Evolutionary conservation across 345 rosid genomes (phyloP).

Genomic region (Ceriops zippeliana): DNA sequence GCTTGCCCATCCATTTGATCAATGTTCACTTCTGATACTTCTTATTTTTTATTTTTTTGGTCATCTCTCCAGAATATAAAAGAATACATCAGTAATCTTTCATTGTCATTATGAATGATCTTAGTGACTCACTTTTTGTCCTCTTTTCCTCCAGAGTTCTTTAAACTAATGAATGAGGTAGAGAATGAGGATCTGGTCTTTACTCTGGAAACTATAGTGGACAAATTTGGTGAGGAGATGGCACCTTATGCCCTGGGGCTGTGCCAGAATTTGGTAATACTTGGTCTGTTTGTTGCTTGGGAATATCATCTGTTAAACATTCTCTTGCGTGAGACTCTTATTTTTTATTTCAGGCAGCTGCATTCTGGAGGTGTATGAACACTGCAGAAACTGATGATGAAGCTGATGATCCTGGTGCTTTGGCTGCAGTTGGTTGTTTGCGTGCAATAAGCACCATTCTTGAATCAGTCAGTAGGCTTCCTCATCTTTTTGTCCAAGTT

Average conservation of each 20-base stretch:
- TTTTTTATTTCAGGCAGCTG: constrained; percentile 59
- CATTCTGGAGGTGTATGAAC: constrained; percentile 95
- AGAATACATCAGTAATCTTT: neutral
- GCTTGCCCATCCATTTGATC: neutral
- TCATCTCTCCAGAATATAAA: neutral
- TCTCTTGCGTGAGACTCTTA: constrained; percentile 2
- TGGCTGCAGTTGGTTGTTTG: constrained; percentile 95
- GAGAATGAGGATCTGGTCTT: constrained; percentile 96
- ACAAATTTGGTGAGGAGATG: constrained; percentile 98
- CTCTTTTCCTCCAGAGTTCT: constrained; percentile 61
- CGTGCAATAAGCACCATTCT: constrained; percentile 97
- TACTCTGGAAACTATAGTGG: constrained; percentile 87
- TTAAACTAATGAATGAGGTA: constrained; percentile 96
- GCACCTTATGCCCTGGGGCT: constrained; percentile 90
- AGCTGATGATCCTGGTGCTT: constrained; percentile 83
- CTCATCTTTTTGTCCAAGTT: constrained; percentile 77
- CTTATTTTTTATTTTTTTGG: neutral
- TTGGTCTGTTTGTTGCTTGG: neutral
- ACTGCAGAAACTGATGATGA: constrained; percentile 83
- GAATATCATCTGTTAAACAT: neutral
- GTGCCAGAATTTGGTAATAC: constrained; percentile 85
- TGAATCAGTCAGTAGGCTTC: constrained; percentile 89
- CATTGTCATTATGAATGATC: neutral
- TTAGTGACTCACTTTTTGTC: neutral
- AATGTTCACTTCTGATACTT: neutral